These are phyloP conservation scores for Metschnikowia gelsemii DNA, from an alignment of 805 yeast genomes.

Conservation along the genomic window DNA sequence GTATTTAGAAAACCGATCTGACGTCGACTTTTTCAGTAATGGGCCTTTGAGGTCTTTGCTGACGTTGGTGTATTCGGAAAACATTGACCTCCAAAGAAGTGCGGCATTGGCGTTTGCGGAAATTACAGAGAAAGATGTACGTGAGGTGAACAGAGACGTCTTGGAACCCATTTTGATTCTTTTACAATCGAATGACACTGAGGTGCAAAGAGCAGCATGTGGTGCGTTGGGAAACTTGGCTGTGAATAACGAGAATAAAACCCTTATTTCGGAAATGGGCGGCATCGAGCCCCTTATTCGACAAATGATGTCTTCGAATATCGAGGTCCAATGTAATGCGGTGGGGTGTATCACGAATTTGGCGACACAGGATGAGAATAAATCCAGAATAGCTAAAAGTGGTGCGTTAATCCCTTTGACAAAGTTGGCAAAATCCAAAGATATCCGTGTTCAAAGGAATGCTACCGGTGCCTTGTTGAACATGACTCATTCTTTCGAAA, in stretches of 20 bases:
- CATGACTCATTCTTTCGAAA: constrained; percentile 97
- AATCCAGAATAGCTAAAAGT: constrained; percentile 90
- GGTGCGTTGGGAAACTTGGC: constrained; percentile 99
- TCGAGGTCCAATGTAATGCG: constrained; percentile 98
- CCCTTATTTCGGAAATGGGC: constrained; percentile 95
- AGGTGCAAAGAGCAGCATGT: constrained; percentile 97
- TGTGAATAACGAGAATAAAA: constrained; percentile 91
- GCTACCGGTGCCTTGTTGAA: constrained; percentile 97
- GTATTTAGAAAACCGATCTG: constrained; percentile 81
- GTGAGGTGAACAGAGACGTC: constrained; percentile 87
- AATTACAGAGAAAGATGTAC: constrained; percentile 92
- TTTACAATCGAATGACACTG: constrained; percentile 83
- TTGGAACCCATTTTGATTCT: constrained; percentile 89
- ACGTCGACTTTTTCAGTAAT: constrained; percentile 83
- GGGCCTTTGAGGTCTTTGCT: constrained; percentile 88
- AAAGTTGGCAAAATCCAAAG: constrained; percentile 89
- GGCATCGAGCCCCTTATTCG: constrained; percentile 94
- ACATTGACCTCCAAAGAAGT: constrained; percentile 89
- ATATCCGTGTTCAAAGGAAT: constrained; percentile 94
- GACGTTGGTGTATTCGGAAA: constrained; percentile 91
- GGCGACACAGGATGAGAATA: constrained; percentile 97
- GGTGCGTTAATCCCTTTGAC: constrained; percentile 96
- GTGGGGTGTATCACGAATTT: constrained; percentile 98
- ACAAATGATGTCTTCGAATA: constrained; percentile 96
- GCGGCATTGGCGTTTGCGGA: constrained; percentile 99